Base-by-base conservation (phyloP, 2,329 filamentous ascomycete genomes). In the Tolypocladium amazonense region DNA sequence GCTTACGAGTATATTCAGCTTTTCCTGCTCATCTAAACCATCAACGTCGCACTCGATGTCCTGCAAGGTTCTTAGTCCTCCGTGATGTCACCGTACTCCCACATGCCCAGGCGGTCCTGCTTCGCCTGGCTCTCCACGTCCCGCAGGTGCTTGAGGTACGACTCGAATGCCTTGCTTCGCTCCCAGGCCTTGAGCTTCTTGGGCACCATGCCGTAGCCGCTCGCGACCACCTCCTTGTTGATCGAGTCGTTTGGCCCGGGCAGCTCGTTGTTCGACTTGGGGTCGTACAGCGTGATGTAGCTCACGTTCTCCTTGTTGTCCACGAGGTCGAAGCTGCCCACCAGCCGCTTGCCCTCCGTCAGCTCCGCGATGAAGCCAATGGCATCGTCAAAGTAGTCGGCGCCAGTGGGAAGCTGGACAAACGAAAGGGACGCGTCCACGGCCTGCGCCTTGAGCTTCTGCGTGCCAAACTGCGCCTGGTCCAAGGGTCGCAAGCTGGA, bases 1-100 rank as follows among this genome's bases (percentile, higher is more conserved):
- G 35, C 53, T 55, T 23, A n/a, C n/a, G n/a, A n/a, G n/a, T n/a
- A 20, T 23, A 18, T 57, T 23, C 56, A 47, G 3, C 5, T 27
- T 27, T 38, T 35, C 4, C 11, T 6, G 50, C 30, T 30, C n/a
- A 14, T 35, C 20, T 14, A 7, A 53, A 15, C 18, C 20, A 4
- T 23, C 50, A 35, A 14, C 50, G 30, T 20, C 50, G 4, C n/a
- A 14, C 50, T 14, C n/a, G 3, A 12, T 3, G 9, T 0, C 43
- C 7, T 43, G 7, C 23, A 25, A 25, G 2, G 43, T 20, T 23
- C 35, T 35, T 85, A 92, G 70, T 96, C 91, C 78, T 96, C 92
- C 18, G 91, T 96, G 70, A 96, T 81, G 73, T 97, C 94, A 66
- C 94, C 94, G 75, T 97, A 99, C 82, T 99, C 94, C 92, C 93